These are phyloP conservation scores for Cystofilobasidium bisporidii DNA, from an alignment of 768 basidiomycete genomes.

Conservation along the genomic window DNA sequence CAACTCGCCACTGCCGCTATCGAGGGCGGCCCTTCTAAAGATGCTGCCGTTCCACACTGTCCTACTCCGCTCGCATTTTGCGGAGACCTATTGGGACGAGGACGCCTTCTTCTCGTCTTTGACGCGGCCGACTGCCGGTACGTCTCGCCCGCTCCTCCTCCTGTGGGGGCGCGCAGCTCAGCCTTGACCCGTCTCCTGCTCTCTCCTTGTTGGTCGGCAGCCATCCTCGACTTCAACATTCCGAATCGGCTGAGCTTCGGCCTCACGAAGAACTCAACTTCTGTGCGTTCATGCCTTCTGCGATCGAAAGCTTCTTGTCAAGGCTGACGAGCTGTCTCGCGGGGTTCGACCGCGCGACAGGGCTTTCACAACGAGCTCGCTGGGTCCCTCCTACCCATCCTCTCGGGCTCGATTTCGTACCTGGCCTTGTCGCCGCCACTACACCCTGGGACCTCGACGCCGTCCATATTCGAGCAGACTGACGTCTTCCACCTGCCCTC, in stretches of 20 bases:
- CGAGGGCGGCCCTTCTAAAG: too few relatives aligned
- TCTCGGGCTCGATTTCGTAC: slow-evolving; percentile 7
- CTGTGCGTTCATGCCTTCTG: slow-evolving; percentile 61
- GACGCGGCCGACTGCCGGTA: slow-evolving; percentile 80
- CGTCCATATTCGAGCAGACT: slow-evolving; percentile 69
- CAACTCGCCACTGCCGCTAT: too few relatives aligned
- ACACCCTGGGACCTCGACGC: neutral
- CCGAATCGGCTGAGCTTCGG: slow-evolving; percentile 77
- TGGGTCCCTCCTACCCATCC: slow-evolving; percentile 53
- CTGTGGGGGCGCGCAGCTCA: neutral
- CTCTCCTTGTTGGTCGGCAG: slow-evolving; percentile 41
- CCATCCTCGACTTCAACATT: slow-evolving; percentile 82
- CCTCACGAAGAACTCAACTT: slow-evolving; percentile 63
- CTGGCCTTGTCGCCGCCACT: slow-evolving; percentile 12
- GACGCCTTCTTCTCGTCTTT: slow-evolving; percentile 87
- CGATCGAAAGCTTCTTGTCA: too few relatives aligned
- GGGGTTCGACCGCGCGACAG: too few relatives aligned
- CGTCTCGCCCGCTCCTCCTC: slow-evolving; percentile 19
- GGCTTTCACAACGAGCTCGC: slow-evolving; percentile 71
- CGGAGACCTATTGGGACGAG: slow-evolving; percentile 91
- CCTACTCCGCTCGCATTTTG: slow-evolving; percentile 75
- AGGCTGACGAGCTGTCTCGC: too few relatives aligned
- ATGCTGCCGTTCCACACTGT: slow-evolving; percentile 37
- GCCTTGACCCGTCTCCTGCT: neutral
- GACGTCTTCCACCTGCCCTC: slow-evolving; percentile 71